Percentiles rank a stretch among this genome's conserved stretches.
These are phyloP conservation scores for Trichosanthes cucumerina DNA, from an alignment of 306 rosid species.

Conservation along the genomic window DNA sequence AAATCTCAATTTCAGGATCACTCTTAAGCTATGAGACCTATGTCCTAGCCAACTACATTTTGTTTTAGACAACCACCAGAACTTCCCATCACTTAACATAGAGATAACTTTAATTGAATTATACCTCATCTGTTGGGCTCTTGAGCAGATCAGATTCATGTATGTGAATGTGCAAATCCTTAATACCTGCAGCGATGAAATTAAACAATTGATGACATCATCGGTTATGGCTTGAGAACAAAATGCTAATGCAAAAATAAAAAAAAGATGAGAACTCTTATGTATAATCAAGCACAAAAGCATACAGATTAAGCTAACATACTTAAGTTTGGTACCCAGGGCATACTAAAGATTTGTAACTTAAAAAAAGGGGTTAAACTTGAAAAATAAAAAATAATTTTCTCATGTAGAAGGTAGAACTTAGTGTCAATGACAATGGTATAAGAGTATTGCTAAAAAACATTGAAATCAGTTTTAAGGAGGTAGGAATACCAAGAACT, in stretches of 20 bases:
- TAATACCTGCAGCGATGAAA: slow-evolving; percentile 39
- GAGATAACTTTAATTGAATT: background rate
- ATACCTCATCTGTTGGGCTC: slow-evolving; percentile 70
- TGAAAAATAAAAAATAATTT: background rate
- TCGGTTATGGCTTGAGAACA: background rate
- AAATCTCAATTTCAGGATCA: background rate
- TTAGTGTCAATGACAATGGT: background rate
- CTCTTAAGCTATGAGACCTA: background rate
- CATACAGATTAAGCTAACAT: background rate
- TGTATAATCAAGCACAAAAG: background rate
- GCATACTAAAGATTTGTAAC: background rate
- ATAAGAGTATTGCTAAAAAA: background rate
- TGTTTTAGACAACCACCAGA: background rate
- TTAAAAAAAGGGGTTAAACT: background rate
- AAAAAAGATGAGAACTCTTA: background rate
- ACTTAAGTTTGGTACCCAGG: background rate
- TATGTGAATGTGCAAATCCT: slow-evolving; percentile 43
- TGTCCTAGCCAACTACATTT: background rate
- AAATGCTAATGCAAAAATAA: background rate
- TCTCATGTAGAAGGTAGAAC: background rate
- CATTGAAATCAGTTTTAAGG: background rate
- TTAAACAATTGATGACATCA: background rate
- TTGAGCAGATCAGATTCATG: slow-evolving; percentile 61
- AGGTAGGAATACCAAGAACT: slow-evolving; percentile 60
- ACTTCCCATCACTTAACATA: background rate